Evolutionary conservation across 257 asterid species (phyloP), one percentile per base, ranked within the genome.

Genomic region (Pogostemon cablin): DNA sequence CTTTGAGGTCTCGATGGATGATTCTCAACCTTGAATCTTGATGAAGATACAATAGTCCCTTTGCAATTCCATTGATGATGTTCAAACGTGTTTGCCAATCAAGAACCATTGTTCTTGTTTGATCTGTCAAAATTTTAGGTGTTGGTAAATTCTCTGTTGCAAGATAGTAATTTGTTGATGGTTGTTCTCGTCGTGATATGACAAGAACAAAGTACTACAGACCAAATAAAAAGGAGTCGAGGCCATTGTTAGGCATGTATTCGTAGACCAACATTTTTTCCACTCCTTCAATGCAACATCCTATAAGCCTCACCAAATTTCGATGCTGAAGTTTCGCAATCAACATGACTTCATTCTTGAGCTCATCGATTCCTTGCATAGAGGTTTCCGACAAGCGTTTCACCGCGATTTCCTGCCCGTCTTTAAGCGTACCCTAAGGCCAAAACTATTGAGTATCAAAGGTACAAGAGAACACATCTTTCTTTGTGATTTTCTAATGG

Each of bases 391-490:
- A 54, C 53, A 54, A 53, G 37, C 54, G 64, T 11, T 68, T 68
- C 64, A 68, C 65, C 4, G 73, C 73, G 25, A 68, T 68, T 68
- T 68, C 73, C 73, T 40, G 64, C n/a, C 73, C 64, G 15, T 54
- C 41, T 10, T 54, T 54, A n/a, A 68, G 64, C 42, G 25, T 10
- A 6, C 73, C 65, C 64, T 68, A 25, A 5, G 2, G 6, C 34
- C 65, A 54, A 54, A 68, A 7, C 34, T 54, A n/a, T 47, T 47
- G 43, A 25, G 32, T 9, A 32, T 7, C 62, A 55, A 25, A 3
- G n/a, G 25, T 20, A 48, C 5, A 48, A 40, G 44, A 40, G 7
- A 50, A 50, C 4, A 7, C 9, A 3, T 4, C 12, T 5, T 32
- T 46, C 50, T 7, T 9, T 46, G 10, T 6, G 1, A 3, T 8